These are phyloP conservation scores for Penicillium sp. DNA, from an alignment of 2,329 filamentous ascomycete species.

Conservation along the genomic window DNA sequence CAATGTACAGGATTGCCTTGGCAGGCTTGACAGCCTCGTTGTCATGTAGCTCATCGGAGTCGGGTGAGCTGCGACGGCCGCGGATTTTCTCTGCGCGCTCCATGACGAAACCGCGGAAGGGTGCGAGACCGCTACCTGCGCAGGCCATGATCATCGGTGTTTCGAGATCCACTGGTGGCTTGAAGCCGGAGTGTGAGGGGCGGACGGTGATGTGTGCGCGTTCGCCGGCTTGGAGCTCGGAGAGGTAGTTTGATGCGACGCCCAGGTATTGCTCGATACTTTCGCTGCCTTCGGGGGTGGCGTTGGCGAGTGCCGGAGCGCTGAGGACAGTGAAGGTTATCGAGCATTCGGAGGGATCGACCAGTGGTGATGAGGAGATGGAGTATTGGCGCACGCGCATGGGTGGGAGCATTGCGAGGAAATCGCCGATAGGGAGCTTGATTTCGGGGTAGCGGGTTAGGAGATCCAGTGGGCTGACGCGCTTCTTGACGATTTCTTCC, in stretches of 20 bases:
- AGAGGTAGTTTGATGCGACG: conserved; percentile 63
- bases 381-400: conserved; percentile 80
- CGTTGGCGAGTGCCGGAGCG: conserved; percentile 47
- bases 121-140: conserved; percentile 56
- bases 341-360: conserved; percentile 56
- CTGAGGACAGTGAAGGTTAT: conserved; percentile 69
- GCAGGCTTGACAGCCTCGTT: conserved; percentile 25
- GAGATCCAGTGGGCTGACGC: conserved; percentile 61
- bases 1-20: conserved; percentile 38
- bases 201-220: conserved; percentile 37
- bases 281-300: conserved; percentile 44
- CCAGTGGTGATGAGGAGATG: conserved; percentile 71
- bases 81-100: conserved; percentile 53
- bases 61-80: conserved; percentile 23
- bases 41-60: conserved; percentile 14
- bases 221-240: conserved; percentile 40
- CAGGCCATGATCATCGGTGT: conserved; percentile 44
- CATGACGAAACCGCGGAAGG: conserved; percentile 64
- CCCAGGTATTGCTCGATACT: conserved; percentile 52
- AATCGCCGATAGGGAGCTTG: conserved; percentile 63
- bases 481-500: conserved; percentile 54
- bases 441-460: conserved; percentile 63
- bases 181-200: conserved; percentile 39
- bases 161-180: conserved; percentile 34
- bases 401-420: conserved; percentile 70